Base-by-base conservation (phyloP, 2,329 filamentous ascomycete genomes). In the Diaporthe sp. region DNA sequence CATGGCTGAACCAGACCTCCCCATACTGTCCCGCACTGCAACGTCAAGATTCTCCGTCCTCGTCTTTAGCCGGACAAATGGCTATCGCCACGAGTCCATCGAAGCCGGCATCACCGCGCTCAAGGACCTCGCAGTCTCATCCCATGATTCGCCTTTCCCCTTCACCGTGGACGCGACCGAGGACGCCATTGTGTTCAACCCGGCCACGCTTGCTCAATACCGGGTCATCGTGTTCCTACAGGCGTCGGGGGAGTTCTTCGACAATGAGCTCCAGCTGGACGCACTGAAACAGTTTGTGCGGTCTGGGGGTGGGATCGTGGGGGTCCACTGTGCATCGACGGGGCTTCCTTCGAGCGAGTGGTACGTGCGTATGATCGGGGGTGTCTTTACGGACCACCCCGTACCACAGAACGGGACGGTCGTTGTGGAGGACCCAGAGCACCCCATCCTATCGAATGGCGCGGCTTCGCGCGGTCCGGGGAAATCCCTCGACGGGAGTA, bases 1-100 rank as follows among this genome's bases (percentile, higher is more conserved):
- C 31, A 68, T 68, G 63, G 28, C 44, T 51, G 63, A 68, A n/a
- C 31, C 63, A 25, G 63, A 53, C 28, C 63, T 68, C 10, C 63
- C 63, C 12, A 39, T 68, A 53, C 34, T 68, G 22, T 53, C 63
- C 9, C 47, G 63, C 47, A 60, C 34, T 39, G 57, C 67, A 39
- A 44, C 39, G 20, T 39, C 67, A 22, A 37, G 20, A 22, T 75
- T 85, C 71, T 78, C 78, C 15, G 80, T 86, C 10, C 82, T 87
- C 31, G 80, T 85, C 76, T 85, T 86, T 75, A 84, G 81, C 77
- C 85, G 84, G 76, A 86, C 85, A 7, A 77, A 79, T 0, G 82
- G 76, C 6, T 86, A 83, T 74, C 83, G 85, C 60, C 85, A 87
- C 75, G 81, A 78, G 20, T 86, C 82, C 28, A 87, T 87, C 74